phyloP scores from a whole-genome alignment of 176 grass and related monocot genomes.

The Chrysopogon serrulatus region DNA sequence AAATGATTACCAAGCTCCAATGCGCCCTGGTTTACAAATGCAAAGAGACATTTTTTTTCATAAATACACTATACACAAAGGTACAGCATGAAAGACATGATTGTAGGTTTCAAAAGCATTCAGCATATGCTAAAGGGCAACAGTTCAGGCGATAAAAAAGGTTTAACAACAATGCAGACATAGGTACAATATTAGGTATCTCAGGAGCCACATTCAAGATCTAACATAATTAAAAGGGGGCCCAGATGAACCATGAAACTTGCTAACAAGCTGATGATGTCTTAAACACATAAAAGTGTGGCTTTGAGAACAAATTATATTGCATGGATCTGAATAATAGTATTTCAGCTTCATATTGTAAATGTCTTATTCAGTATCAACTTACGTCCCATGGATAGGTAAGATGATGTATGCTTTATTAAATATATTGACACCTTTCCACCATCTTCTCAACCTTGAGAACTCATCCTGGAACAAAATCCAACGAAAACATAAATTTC shows the following conservation, averaged over 20 bases:
- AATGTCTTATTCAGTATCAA: conserved; percentile 20
- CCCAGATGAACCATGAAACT: neutral
- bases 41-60: conserved; percentile 3
- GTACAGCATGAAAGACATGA: neutral
- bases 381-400: conserved; percentile 87
- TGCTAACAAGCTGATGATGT: neutral
- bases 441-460: conserved; percentile 90
- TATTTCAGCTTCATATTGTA: neutral
- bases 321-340: neutral
- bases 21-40: conserved; percentile 60
- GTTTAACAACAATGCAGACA: neutral
- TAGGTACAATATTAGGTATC: neutral
- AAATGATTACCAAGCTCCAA: conserved; percentile 95
- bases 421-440: conserved; percentile 96
- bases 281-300: neutral
- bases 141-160: neutral
- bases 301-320: neutral
- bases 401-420: conserved; percentile 81
- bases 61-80: neutral
- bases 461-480: conserved; percentile 46
- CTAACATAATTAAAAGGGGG: neutral
- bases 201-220: neutral
- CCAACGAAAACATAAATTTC: neutral
- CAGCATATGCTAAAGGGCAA: neutral
- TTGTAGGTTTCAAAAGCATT: neutral